Base-by-base conservation (phyloP, 2,329 filamentous ascomycete species). In the Colletotrichum lupini region DNA sequence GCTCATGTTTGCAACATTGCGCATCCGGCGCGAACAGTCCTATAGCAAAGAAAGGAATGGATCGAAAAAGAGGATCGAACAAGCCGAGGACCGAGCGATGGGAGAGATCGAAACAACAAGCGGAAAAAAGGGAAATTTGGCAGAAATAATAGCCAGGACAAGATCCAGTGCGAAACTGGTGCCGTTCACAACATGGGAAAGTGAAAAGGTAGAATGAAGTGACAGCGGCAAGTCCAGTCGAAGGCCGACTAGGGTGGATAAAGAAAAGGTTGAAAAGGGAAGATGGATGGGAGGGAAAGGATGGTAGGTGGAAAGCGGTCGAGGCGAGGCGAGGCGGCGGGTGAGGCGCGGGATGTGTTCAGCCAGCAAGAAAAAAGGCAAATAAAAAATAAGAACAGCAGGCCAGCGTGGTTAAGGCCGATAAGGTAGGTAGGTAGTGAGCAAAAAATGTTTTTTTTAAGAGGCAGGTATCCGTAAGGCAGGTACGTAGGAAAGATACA, bases 1-100 rank as follows among this genome's bases (percentile, higher is more conserved):
- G 79, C 83, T 84, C 82, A 84, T 83, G 77, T 79, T 81, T 78
- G 78, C 79, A 79, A 81, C 82, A 83, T 83, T 79, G 79, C 81
- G 79, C 80, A 72, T 58, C 49, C 67, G 67, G 70, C 73, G 73
- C 70, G 46, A 61, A 67, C 63, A 57, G 55, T 59, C 35, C 42
- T 59, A 53, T 70, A 26, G 22, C 35, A 35, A 68, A 32, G 60
- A 35, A 24, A 55, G 58, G 24, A 63, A 28, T 49, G 42, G 42
- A 49, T 49, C 42, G 42, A 72, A 62, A 59, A 49, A 74, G 30
- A 74, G 59, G 62, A 69, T 46, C 63, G 64, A 63, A 58, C 26
- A 53, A 22, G 42, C 59, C 59, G 52, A 57, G 73, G 71, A 57
- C 62, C 68, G 68, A 67, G 70, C 69, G 65, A 73, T 62, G 59